Base-by-base conservation (phyloP, 345 rosid species). In the Adansonia digitata region DNA sequence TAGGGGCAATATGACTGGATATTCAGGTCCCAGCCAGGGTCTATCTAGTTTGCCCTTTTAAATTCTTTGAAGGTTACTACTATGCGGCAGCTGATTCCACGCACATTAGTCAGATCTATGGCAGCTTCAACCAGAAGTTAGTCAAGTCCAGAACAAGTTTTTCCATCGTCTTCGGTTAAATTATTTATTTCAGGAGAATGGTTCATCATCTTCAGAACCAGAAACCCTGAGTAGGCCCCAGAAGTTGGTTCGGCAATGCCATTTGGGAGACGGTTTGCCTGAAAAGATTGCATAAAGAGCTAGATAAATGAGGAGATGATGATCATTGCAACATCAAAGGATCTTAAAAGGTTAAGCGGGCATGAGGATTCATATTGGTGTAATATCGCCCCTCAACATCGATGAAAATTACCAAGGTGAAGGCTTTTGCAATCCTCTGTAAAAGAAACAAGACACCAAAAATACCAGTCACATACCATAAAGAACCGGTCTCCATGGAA, bases 401-500 rank as follows among this genome's bases (percentile, higher is more conserved):
- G 11, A 4, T 5, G 17, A 4, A 18, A 7, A 27, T 57, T 24
- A 26, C 18, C 11, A 26, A 12, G 0, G 34, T 2, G 7, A 56
- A 56, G 34, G 31, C 29, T 24, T 55, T 55, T 6, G n/a, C 61
- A 55, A 24, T 55, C 29, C 62, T 26, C 18, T 12, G 35, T 13
- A 27, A 57, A 57, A 5, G 10, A 35, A 27, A 13, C 11, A 55
- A 24, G n/a, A n/a, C n/a, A 71, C 18, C 26, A 9, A 0, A 35
- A 7, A 55, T n/a, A n/a, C n/a, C n/a, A n/a, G n/a, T n/a, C n/a
- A n/a, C n/a, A 42, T 82, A 91, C 98, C 98, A 27, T 97, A 94
- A 73, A 94, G 97, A 79, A 94, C 90, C 35, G 98, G 98, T 84
- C 82, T 89, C 98, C 98, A 94, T 13, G 98, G 97, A 78, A 92